These are phyloP conservation scores for Trichoderma sp. DNA, from an alignment of 2,329 filamentous ascomycete species.

Conservation along the genomic window DNA sequence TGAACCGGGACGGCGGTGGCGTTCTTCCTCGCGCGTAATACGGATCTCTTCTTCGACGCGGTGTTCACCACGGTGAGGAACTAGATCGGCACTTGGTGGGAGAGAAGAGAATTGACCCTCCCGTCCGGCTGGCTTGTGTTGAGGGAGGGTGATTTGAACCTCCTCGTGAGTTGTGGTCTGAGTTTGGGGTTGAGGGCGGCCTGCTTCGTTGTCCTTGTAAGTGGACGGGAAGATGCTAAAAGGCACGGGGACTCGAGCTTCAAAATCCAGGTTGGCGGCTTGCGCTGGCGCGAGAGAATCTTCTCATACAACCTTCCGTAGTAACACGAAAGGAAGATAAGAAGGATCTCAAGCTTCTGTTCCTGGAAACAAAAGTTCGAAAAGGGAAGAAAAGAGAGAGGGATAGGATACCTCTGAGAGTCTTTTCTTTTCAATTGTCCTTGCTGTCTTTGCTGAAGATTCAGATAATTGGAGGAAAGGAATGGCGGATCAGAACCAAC, in stretches of 20 bases:
- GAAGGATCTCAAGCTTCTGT: conserved; percentile 68
- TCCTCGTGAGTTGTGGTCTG: conserved; percentile 76
- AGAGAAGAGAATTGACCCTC: conserved; percentile 89
- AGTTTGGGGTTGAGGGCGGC: conserved; percentile 50
- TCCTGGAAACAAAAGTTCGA: conserved; percentile 59
- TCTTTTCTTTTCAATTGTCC: conserved; percentile 43
- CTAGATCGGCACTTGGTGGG: conserved; percentile 56
- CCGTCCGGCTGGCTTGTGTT: conserved; percentile 87
- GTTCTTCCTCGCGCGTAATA: conserved; percentile 78
- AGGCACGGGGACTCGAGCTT: conserved; percentile 97
- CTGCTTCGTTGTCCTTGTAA: conserved; percentile 69
- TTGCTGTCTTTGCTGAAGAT: conserved; percentile 40
- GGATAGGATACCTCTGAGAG: conserved; percentile 41
- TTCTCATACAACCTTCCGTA: conserved; percentile 67
- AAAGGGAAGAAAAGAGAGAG: conserved; percentile 44
- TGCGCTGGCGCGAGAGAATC: conserved; percentile 68
- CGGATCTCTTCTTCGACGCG: conserved; percentile 82
- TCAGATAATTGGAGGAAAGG: conserved; percentile 46
- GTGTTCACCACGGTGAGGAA: conserved; percentile 65
- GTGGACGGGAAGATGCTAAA: conserved; percentile 99
- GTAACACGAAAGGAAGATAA: conserved; percentile 67
- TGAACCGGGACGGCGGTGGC: conserved; percentile 71
- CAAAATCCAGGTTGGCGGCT: conserved; percentile 99
- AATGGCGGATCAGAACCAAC: conserved; percentile 37
- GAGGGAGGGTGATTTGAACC: conserved; percentile 76